Evolutionary conservation across 2,329 filamentous ascomycete genomes (phyloP), one percentile per base, ranked within the genome.

Genomic region (Fusarium denticulatum): DNA sequence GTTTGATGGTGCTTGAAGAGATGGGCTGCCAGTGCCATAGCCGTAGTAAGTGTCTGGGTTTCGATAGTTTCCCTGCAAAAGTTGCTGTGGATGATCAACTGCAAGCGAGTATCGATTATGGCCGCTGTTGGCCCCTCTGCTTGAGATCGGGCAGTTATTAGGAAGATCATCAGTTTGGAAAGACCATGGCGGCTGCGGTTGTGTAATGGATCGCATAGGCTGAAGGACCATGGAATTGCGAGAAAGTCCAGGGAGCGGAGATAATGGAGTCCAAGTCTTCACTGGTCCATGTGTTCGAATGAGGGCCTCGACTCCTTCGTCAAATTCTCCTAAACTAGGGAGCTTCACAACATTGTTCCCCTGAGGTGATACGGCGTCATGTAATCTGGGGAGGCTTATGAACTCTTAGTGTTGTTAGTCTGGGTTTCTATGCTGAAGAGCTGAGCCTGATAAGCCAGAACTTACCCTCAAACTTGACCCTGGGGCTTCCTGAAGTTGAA

Each of bases 241-340:
- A 28, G 72, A 52, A 32, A 81, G 52, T 42, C 72, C 72, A 18
- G 74, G 74, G 12, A 80, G 76, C 56, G 80, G 78, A 15, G 80
- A 81, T n/a, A 76, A 69, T 30, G 76, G 75, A 16, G 76, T 76
- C 69, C 79, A 78, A 13, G 76, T 70, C 28, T 74, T 78, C 14
- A 64, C 65, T 32, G 77, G 78, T 28, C 80, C 81, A 60, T 81
- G 75, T 22, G 75, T 76, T 56, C 80, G 76, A 26, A 78, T 80
- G 28, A 83, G 75, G 22, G 79, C 80, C 56, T 83, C 79, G n/a
- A 83, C 82, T 20, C 81, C 82, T 65, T 80, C 79, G 47, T 82
- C 82, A 53, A 83, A 83, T 64, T 83, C 81, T 42, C 79, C 78
- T 28, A 83, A 71, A 58, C 81, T 83, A 10, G 82, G 82, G 37